Evolutionary conservation across 164 flowering plant species (phyloP).

Genomic region (Vitis amurensis): DNA sequence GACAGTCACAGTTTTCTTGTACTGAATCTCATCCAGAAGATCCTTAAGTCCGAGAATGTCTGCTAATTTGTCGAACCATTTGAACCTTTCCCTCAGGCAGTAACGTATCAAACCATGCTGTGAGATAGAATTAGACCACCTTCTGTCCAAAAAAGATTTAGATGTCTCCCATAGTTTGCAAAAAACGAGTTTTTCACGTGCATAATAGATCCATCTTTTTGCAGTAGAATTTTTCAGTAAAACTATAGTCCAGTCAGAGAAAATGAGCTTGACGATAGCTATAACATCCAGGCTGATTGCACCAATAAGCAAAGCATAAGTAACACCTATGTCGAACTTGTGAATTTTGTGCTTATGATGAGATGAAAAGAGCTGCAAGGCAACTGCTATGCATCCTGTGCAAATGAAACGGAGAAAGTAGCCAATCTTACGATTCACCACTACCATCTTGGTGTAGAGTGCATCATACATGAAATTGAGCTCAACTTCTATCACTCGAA

Average conservation of each 20-base stretch:
- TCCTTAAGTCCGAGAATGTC: too few relatives aligned
- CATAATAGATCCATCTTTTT: neutral
- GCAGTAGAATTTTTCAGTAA: neutral
- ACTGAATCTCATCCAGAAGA: too few relatives aligned
- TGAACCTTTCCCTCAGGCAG: slow-evolving; percentile 13
- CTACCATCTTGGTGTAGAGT: slow-evolving; percentile 42
- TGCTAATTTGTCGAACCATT: neutral
- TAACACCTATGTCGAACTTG: slow-evolving; percentile 26
- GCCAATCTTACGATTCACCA: slow-evolving; percentile 21
- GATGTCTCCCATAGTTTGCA: neutral
- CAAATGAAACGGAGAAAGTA: slow-evolving; percentile 18
- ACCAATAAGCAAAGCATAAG: slow-evolving; percentile 43
- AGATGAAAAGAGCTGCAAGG: slow-evolving; percentile 19
- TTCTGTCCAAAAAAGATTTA: neutral
- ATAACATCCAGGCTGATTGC: slow-evolving; percentile 36
- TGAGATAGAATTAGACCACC: slow-evolving; percentile 35
- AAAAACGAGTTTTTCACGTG: neutral
- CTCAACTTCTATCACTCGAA: slow-evolving; percentile 28
- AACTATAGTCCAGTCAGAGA: slow-evolving; percentile 44
- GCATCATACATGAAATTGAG: slow-evolving; percentile 49
- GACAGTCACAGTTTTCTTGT: too few relatives aligned
- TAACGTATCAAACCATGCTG: slow-evolving; percentile 27
- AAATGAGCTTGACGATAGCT: slow-evolving; percentile 29
- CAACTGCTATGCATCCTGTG: slow-evolving; percentile 12
- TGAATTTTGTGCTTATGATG: slow-evolving; percentile 3